These are phyloP conservation scores for Euphorbia peplus DNA, from an alignment of 345 rosid species.

Conservation along the genomic window DNA sequence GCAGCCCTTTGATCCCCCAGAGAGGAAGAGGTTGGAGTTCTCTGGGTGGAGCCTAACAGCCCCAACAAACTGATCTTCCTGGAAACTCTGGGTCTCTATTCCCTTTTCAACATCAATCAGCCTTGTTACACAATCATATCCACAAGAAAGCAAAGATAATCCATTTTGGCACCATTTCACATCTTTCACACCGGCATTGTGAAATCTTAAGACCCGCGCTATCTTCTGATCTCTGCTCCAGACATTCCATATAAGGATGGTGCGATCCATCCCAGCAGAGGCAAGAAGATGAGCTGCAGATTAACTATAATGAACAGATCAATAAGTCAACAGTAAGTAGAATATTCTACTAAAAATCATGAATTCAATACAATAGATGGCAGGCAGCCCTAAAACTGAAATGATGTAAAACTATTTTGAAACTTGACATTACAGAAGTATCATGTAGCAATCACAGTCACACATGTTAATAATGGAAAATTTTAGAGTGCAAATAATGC, in stretches of 20 bases:
- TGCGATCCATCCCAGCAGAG: constrained; percentile 78
- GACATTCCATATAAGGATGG: constrained; percentile 69
- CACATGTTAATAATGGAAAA: neutral
- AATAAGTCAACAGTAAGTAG: constrained; percentile 27
- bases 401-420: neutral
- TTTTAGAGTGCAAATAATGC: neutral
- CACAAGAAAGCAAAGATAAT: constrained; percentile 62
- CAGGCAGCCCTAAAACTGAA: neutral
- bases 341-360: neutral
- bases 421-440: neutral
- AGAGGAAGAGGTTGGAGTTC: constrained; percentile 63
- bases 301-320: constrained; percentile 47
- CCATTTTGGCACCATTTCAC: constrained; percentile 69
- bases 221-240: constrained; percentile 65
- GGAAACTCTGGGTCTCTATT: constrained; percentile 48
- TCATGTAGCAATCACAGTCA: neutral
- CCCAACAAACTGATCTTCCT: constrained; percentile 69
- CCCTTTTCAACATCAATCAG: constrained; percentile 76
- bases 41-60: constrained; percentile 66
- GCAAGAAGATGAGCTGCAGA: constrained; percentile 90
- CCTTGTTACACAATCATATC: constrained; percentile 70
- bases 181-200: constrained; percentile 68
- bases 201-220: constrained; percentile 53
- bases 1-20: constrained; percentile 73
- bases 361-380: neutral